A percentile compares a stretch with the other conserved stretches of the same genome.
Conservation (phyloP, 176 grass and related monocot genomes). For the Eleusine coracana region DNA sequence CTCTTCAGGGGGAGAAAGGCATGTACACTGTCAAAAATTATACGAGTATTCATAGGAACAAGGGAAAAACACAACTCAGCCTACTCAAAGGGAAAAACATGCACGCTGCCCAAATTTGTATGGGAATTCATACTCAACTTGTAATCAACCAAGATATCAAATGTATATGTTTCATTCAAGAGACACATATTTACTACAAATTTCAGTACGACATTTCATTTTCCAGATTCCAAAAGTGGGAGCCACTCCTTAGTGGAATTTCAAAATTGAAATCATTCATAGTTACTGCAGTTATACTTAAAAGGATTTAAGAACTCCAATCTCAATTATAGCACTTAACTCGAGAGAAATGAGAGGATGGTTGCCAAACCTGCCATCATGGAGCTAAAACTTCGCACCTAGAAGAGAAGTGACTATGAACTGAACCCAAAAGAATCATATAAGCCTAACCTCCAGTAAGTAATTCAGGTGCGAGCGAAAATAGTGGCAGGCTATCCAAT, state of each 20-base stretch:
- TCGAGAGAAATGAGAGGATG: too few species aligned
- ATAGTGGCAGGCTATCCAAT: neutral
- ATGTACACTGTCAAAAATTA: neutral
- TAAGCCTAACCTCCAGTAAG: neutral
- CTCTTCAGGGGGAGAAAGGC: too few species aligned
- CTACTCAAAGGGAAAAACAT: neutral
- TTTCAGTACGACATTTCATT: neutral
- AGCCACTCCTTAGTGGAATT: neutral
- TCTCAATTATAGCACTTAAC: too few species aligned
- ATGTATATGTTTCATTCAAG: neutral
- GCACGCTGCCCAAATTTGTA: neutral
- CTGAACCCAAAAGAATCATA: neutral
- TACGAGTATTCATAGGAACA: neutral
- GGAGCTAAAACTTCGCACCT: neutral
- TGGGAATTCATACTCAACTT: neutral
- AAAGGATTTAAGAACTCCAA: too few species aligned
- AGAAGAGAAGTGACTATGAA: neutral
- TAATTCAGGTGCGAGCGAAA: neutral
- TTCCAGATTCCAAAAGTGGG: neutral
- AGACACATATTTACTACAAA: neutral
- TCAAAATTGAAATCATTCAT: neutral
- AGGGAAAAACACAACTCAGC: neutral
- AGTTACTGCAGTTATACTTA: too few species aligned
- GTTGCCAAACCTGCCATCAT: conserved; percentile 5
- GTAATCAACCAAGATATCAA: neutral